Conservation (phyloP, 257 asterid genomes). For the Gentiana macrophylla region DNA sequence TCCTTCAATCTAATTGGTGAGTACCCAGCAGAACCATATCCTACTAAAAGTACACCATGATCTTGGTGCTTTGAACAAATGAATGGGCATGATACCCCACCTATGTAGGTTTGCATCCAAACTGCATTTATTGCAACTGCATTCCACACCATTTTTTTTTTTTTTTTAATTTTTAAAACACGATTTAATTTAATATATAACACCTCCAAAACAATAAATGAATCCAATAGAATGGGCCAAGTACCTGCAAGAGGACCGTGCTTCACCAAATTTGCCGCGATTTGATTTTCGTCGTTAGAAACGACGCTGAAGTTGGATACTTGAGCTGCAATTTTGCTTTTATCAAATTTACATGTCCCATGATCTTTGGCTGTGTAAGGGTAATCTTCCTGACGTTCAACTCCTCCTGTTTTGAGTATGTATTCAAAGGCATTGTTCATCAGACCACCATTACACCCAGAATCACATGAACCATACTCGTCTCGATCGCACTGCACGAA, state of each 20-base stretch:
- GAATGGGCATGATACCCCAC: constrained; percentile 88
- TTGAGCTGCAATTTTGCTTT: constrained; percentile 48
- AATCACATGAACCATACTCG: constrained; percentile 48
- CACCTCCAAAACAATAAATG: no score
- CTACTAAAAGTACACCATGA: constrained; percentile 77
- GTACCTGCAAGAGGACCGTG: constrained; percentile 91
- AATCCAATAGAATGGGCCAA: background rate
- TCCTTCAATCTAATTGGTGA: constrained; percentile 68
- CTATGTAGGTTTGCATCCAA: constrained; percentile 84
- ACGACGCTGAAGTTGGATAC: constrained; percentile 79
- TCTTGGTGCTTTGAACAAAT: constrained; percentile 52
- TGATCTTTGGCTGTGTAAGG: constrained; percentile 59
- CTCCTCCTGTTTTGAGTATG: constrained; percentile 67
- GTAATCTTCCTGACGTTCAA: constrained; percentile 58
- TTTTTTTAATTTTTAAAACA: no score
- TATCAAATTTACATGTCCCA: constrained; percentile 59
- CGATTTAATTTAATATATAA: no score
- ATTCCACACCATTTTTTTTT: background rate
- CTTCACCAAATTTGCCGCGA: constrained; percentile 80
- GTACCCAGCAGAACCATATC: constrained; percentile 65
- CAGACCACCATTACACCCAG: constrained; percentile 80
- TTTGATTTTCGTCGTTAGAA: constrained; percentile 60
- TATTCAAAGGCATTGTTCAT: constrained; percentile 90
- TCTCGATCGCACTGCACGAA: constrained; percentile 67
- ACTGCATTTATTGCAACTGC: constrained; percentile 83